These are phyloP conservation scores for Oryza brachyantha DNA, from an alignment of 176 grass and related monocot species.

Conservation along the genomic window DNA sequence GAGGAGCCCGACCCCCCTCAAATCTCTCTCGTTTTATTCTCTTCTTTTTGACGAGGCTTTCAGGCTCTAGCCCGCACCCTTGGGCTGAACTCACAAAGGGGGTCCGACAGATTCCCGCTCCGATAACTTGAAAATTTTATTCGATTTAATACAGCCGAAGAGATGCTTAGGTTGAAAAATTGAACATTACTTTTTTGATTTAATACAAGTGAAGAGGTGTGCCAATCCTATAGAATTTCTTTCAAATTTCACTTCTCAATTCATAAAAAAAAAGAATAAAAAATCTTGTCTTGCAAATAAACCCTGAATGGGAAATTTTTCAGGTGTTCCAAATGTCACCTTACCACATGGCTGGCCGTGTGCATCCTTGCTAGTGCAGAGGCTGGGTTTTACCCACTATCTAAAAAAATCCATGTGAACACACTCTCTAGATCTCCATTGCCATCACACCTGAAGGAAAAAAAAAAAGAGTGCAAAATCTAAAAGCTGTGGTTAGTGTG, in stretches of 20 bases:
- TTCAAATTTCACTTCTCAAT: background rate
- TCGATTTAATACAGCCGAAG: background rate
- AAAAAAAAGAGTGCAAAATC: conserved; percentile 9
- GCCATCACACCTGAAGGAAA: background rate
- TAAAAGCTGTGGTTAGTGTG: background rate
- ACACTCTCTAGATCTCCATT: background rate
- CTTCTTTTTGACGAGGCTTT: too few species aligned
- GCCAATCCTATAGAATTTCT: background rate
- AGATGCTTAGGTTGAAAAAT: too few species aligned
- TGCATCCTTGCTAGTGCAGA: too few species aligned
- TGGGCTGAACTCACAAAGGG: too few species aligned
- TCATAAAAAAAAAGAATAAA: background rate
- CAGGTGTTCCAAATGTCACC: background rate
- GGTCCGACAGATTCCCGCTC: too few species aligned
- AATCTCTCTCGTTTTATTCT: too few species aligned
- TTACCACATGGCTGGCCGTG: too few species aligned
- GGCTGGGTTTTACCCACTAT: too few species aligned
- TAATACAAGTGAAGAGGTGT: background rate
- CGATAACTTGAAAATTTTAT: too few species aligned
- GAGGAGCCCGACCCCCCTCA: too few species aligned
- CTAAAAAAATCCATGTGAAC: too few species aligned
- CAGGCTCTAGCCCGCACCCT: too few species aligned
- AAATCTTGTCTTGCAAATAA: background rate
- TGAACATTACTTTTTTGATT: background rate
- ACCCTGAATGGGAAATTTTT: background rate